Conservation (phyloP, 2,329 filamentous ascomycete genomes). For the Calonectria henricotiae region DNA sequence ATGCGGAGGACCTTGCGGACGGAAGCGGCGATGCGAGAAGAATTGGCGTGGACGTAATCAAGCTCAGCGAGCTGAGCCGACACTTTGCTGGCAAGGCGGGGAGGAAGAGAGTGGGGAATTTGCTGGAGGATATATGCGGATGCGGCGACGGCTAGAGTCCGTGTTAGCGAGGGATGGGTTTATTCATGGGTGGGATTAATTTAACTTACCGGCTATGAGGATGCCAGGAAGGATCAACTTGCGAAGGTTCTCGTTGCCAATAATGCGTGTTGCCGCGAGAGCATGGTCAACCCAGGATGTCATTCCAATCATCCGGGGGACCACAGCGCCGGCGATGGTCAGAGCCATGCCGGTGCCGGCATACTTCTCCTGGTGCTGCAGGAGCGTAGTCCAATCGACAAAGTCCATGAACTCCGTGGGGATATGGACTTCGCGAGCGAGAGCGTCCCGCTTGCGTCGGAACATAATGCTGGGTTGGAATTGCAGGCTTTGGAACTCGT, state of each 20-base stretch:
- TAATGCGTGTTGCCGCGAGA: constrained; percentile 83
- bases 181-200: background rate
- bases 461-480: constrained; percentile 98
- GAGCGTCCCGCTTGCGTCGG: constrained; percentile 82
- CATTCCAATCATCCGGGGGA: constrained; percentile 85
- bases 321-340: constrained; percentile 89
- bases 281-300: constrained; percentile 92
- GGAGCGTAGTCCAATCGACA: constrained; percentile 86
- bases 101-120: constrained; percentile 91
- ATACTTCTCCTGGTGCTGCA: constrained; percentile 94
- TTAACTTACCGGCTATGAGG: constrained; percentile 81
- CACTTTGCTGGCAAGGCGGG: constrained; percentile 88
- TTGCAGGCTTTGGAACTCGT: constrained; percentile 87
- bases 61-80: constrained; percentile 84
- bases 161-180: constrained; percentile 33
- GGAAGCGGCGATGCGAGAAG: constrained; percentile 85
- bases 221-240: constrained; percentile 87
- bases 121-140: constrained; percentile 87
- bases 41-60: constrained; percentile 94
- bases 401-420: constrained; percentile 94
- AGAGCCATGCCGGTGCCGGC: constrained; percentile 95
- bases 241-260: constrained; percentile 87
- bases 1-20: constrained; percentile 91
- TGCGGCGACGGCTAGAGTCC: constrained; percentile 77
- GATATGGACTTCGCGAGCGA: constrained; percentile 89